These are phyloP conservation scores for Trichoderma virens DNA, from an alignment of 495 filamentous ascomycete species.

Conservation along the genomic window DNA sequence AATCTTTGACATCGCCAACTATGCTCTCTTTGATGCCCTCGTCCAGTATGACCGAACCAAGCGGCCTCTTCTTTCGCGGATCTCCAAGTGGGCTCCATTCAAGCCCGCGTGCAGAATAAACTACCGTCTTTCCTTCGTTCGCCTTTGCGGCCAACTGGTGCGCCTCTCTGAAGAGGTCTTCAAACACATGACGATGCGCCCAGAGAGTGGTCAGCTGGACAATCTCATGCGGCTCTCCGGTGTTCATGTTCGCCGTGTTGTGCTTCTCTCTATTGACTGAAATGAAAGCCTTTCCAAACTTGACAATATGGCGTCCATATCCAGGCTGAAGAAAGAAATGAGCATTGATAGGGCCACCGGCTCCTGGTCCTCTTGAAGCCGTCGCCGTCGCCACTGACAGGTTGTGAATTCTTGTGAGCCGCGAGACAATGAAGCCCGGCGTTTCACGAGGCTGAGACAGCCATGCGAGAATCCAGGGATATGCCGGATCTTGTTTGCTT, in stretches of 20 bases:
- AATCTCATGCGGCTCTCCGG: slow-evolving; percentile 87
- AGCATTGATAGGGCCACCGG: slow-evolving; percentile 59
- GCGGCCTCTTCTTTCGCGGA: slow-evolving; percentile 75
- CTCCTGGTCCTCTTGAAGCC: slow-evolving; percentile 53
- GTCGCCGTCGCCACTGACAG: slow-evolving; percentile 41
- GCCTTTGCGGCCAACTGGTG: slow-evolving; percentile 65
- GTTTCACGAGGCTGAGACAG: slow-evolving; percentile 70
- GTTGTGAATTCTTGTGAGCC: slow-evolving; percentile 42
- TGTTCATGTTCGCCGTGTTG: slow-evolving; percentile 61
- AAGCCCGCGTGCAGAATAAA: slow-evolving; percentile 77
- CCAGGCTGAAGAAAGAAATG: slow-evolving; percentile 86
- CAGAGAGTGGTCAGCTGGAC: slow-evolving; percentile 89
- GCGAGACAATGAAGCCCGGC: slow-evolving; percentile 35
- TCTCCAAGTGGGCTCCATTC: slow-evolving; percentile 81
- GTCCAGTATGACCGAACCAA: slow-evolving; percentile 83
- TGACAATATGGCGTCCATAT: slow-evolving; percentile 77
- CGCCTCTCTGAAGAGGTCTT: slow-evolving; percentile 77
- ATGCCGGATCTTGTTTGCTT: slow-evolving; percentile 83
- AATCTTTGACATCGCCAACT: slow-evolving; percentile 78
- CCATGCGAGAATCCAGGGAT: slow-evolving; percentile 91
- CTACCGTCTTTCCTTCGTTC: slow-evolving; percentile 87
- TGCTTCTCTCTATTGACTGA: slow-evolving; percentile 75
- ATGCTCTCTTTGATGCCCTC: slow-evolving; percentile 78
- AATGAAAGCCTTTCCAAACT: slow-evolving; percentile 73
- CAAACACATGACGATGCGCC: slow-evolving; percentile 75